phyloP scores from a whole-genome alignment of 1,284 basidiomycete species.

The Termitomyces sp. region DNA sequence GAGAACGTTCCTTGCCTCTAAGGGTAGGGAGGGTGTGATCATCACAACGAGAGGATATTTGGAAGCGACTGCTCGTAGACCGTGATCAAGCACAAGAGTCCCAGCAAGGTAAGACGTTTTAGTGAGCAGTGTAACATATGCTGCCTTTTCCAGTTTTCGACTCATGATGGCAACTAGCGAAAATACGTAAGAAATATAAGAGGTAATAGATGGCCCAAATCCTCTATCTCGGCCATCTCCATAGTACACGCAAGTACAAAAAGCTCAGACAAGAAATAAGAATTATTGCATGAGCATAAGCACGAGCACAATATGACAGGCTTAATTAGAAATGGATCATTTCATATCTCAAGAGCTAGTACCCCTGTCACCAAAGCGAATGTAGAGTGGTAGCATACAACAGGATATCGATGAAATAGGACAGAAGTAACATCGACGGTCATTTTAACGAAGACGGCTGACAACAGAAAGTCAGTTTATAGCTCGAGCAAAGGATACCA shows the following conservation, averaged over 20 bases:
- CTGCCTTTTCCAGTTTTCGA: conserved; percentile 19
- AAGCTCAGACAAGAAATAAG: not conserved
- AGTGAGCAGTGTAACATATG: conserved; percentile 41
- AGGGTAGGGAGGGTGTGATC: conserved; percentile 61
- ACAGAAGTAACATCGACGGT: conserved; percentile 6
- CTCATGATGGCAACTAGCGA: conserved; percentile 22
- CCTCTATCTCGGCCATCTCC: conserved; percentile 23
- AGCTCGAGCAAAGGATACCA: conserved; percentile 7
- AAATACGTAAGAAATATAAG: not conserved
- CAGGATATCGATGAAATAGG: conserved; percentile 11
- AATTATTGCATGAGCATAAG: not conserved
- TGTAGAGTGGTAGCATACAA: conserved; percentile 10
- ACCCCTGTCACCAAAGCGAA: conserved; percentile 6
- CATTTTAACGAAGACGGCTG: conserved; percentile 38
- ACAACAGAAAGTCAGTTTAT: conserved; percentile 2
- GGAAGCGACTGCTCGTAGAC: conserved; percentile 58
- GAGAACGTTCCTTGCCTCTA: conserved; percentile 52
- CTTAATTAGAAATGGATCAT: not conserved
- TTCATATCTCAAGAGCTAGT: conserved; percentile 3
- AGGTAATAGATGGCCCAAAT: not conserved
- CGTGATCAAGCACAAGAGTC: conserved; percentile 67
- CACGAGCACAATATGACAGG: not conserved
- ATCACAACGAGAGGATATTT: conserved; percentile 81
- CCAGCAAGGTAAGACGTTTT: conserved; percentile 65
- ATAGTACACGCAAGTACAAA: not conserved